A percentile compares a stretch with the other conserved stretches of the same genome.
Evolutionary conservation across 140 eudicot genomes (phyloP).

Genomic region (Anethum foeniculum): DNA sequence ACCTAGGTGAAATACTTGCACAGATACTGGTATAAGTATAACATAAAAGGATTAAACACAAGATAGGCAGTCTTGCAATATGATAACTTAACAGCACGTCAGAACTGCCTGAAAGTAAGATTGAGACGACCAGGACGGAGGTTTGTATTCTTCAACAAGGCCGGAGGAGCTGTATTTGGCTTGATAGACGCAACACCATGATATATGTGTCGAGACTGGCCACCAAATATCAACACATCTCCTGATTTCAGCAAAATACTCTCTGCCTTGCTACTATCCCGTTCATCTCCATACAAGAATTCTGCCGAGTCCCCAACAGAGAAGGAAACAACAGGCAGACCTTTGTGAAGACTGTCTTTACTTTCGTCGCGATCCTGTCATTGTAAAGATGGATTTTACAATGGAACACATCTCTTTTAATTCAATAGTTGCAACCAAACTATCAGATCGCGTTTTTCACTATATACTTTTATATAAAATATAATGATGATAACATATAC

Average conservation of each 20-base stretch:
- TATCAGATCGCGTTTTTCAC: background rate
- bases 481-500: background rate
- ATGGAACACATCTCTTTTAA: background rate
- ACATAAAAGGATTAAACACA: background rate
- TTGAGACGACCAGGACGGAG: constrained; percentile 62
- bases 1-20: background rate
- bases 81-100: background rate
- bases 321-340: constrained; percentile 76
- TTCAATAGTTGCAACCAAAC: background rate
- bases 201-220: constrained; percentile 59
- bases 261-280: constrained; percentile 38
- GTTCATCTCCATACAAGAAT: constrained; percentile 50
- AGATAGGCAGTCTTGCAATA: background rate
- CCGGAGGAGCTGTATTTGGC: constrained; percentile 44
- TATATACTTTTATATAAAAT: background rate
- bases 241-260: constrained; percentile 70
- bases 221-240: constrained; percentile 80
- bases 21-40: background rate
- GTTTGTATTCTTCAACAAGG: constrained; percentile 35
- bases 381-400: background rate
- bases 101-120: constrained; percentile 59
- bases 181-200: constrained; percentile 56
- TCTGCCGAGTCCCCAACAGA: constrained; percentile 79
- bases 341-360: constrained; percentile 32
- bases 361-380: constrained; percentile 74